Percentiles rank a stretch among this genome's conserved stretches.
Conservation (phyloP, 768 basidiomycete species). For the Tulasnella sp. region DNA sequence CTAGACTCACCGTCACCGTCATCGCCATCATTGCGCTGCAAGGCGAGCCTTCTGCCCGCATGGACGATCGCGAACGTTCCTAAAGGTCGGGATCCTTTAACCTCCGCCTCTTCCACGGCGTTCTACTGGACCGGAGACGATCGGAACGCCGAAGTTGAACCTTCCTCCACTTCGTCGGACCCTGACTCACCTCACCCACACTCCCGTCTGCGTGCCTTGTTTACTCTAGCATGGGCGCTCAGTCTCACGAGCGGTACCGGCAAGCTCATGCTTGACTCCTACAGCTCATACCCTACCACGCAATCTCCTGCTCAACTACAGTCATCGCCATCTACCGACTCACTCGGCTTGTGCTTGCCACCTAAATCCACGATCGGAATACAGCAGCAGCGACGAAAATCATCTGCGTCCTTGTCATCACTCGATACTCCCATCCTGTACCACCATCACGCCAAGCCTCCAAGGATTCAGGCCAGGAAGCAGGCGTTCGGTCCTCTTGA, state of each 20-base stretch:
- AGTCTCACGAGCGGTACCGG: neutral
- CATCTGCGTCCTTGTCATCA: neutral
- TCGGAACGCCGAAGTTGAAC: no score
- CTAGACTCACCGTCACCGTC: neutral
- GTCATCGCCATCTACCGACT: neutral
- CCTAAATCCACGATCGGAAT: neutral
- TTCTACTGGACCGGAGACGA: no score
- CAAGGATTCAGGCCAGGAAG: neutral
- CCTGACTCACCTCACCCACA: no score
- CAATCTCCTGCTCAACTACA: neutral
- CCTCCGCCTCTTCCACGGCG: no score
- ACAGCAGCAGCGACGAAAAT: neutral
- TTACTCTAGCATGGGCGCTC: no score
- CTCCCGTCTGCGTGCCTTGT: no score
- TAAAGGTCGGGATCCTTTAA: conserved; percentile 1
- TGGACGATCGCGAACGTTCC: neutral
- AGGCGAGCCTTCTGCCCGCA: neutral
- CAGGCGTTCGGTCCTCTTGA: conserved; percentile 12
- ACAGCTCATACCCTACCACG: neutral
- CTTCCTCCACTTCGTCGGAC: no score
- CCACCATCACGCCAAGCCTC: conserved; percentile 10
- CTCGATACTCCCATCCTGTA: neutral
- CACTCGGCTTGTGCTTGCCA: neutral
- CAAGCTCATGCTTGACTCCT: neutral
- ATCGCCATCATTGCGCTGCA: neutral